These are phyloP conservation scores for Vachellia collinsii DNA, from an alignment of 306 rosid species.

Conservation along the genomic window DNA sequence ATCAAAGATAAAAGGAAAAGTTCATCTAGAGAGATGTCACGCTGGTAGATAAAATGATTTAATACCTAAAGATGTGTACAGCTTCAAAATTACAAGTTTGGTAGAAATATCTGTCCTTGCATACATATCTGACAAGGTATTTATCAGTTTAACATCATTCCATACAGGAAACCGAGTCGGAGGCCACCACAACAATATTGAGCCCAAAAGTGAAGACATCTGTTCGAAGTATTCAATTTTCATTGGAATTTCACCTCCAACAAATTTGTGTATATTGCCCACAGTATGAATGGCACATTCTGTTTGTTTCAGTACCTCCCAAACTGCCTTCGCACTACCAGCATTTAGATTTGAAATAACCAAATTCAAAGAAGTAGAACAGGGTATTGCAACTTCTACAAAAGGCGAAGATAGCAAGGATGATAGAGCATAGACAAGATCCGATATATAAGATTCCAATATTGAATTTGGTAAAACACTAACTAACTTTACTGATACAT, in stretches of 20 bases:
- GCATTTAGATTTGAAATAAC: conserved; percentile 60
- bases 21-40: background rate
- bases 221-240: conserved; percentile 57
- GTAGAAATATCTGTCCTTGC: conserved; percentile 42
- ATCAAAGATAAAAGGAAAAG: conserved; percentile 27
- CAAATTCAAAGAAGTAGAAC: conserved; percentile 67
- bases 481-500: conserved; percentile 63
- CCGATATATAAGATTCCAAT: conserved; percentile 55
- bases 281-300: conserved; percentile 50
- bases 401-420: conserved; percentile 59
- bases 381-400: conserved; percentile 56
- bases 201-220: conserved; percentile 76
- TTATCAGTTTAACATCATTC: conserved; percentile 60
- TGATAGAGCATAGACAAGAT: conserved; percentile 69
- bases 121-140: conserved; percentile 50
- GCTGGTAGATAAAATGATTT: conserved; percentile 4
- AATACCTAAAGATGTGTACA: conserved; percentile 85
- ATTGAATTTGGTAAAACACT: conserved; percentile 53
- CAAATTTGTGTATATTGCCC: conserved; percentile 45
- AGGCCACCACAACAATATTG: conserved; percentile 71
- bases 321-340: conserved; percentile 58
- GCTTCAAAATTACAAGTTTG: conserved; percentile 64
- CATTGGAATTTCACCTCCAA: conserved; percentile 44
- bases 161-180: conserved; percentile 69
- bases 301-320: conserved; percentile 59